Conservation (phyloP, 805 yeast species). For the Saturnispora hagleri region DNA sequence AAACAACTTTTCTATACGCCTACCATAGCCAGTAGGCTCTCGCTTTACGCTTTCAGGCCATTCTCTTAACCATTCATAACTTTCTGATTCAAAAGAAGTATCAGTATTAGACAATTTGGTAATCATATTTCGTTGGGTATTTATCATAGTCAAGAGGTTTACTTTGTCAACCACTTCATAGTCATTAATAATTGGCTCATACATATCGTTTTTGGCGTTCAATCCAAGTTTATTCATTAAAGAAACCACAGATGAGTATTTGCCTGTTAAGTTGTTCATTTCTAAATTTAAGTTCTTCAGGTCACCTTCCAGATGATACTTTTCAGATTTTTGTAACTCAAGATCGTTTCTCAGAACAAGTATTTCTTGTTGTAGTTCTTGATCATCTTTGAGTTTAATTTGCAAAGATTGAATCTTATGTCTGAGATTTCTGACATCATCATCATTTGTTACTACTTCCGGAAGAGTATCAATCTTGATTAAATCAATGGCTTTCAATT, state of each 20-base stretch:
- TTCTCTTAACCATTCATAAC: background rate
- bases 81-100: background rate
- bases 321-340: background rate
- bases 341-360: background rate
- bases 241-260: background rate
- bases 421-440: constrained; percentile 25
- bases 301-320: background rate
- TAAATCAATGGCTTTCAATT: background rate
- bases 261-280: background rate
- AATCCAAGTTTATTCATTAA: constrained; percentile 6
- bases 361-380: constrained; percentile 6
- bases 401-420: constrained; percentile 38
- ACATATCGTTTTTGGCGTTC: background rate
- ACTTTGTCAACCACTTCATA: constrained; percentile 5
- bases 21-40: background rate
- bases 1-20: background rate
- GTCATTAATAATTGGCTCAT: constrained; percentile 3
- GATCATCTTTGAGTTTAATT: constrained; percentile 21
- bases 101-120: background rate
- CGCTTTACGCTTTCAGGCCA: background rate
- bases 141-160: constrained; percentile 8
- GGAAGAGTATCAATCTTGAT: background rate
- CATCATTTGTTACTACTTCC: background rate
- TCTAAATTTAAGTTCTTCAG: background rate
- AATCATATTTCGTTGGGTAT: constrained; percentile 11